Base-by-base conservation (phyloP, 345 rosid genomes). In the Murraya paniculata region DNA sequence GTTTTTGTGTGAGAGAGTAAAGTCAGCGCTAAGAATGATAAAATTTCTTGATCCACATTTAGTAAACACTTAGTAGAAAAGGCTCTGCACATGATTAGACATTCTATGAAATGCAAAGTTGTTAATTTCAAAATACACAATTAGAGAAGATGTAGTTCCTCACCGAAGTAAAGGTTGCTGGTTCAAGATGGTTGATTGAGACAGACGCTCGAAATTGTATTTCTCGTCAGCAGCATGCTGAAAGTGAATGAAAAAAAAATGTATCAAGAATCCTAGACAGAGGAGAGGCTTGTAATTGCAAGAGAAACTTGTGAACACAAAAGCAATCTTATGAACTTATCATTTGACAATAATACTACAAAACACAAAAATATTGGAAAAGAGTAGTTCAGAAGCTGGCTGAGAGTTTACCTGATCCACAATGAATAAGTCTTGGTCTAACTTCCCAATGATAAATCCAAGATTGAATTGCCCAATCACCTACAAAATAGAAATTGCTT, bases 151-250 rank as follows among this genome's bases (percentile, higher is more conserved):
- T 45, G n/a, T 77, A 78, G 79, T 75, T 81, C 82, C 93, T 90
- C 78, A 95, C 99, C 89, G 89, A 75, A 95, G 92, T 84, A 95
- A 86, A 58, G 99, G 99, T 77, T 96, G 99, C 79, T 92, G 99
- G 83, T 91, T 96, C 85, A 96, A 81, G 85, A 92, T 86, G 50
- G 99, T 96, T 77, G 98, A 91, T 78, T 87, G 87, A 31, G 97
- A 91, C 61, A 96, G 83, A 76, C 76, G 85, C 90, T 96, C 99
- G 81, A 91, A 96, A 87, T 96, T 96, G 84, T 88, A 94, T 80
- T 96, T 96, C 91, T 96, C 99, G 85, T 96, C 98, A 21, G 99
- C 99, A 76, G 99, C 99, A 88, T 96, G 99, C 99, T 96, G 90
- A 65, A 70, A 78, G 85, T 57, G 18, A 45, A 45, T 11, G 18